Evolutionary conservation across 768 basidiomycete genomes (phyloP).

Genomic region (Strobilomyces echinocephalus): DNA sequence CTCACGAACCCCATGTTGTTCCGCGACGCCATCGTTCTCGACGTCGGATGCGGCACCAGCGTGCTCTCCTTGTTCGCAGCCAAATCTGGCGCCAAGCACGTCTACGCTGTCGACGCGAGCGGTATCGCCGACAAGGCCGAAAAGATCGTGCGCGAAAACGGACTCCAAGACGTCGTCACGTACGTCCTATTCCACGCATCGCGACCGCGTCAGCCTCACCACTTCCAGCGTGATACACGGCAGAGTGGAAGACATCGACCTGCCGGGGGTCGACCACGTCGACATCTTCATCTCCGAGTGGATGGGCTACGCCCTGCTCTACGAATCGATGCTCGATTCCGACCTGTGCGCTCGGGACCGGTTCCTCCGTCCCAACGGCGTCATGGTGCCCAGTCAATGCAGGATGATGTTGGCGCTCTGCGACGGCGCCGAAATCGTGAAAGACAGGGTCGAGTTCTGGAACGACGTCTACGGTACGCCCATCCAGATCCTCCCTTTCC

Average conservation of each 20-base stretch:
- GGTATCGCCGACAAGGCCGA: slow-evolving; percentile 73
- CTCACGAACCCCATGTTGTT: slow-evolving; percentile 77
- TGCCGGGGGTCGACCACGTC: slow-evolving; percentile 64
- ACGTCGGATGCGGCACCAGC: slow-evolving; percentile 95
- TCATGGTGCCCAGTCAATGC: slow-evolving; percentile 90
- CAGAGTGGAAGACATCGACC: slow-evolving; percentile 88
- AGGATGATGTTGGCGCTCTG: slow-evolving; percentile 81
- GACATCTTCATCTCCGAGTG: slow-evolving; percentile 97
- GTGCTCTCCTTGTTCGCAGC: slow-evolving; percentile 91
- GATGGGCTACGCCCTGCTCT: slow-evolving; percentile 92
- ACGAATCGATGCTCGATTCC: slow-evolving; percentile 97
- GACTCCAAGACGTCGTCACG: slow-evolving; percentile 67
- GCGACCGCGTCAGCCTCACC: neutral
- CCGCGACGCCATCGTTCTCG: slow-evolving; percentile 81
- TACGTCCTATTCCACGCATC: slow-evolving; percentile 23
- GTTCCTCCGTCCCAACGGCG: slow-evolving; percentile 64
- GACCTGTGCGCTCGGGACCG: slow-evolving; percentile 85
- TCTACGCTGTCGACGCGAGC: slow-evolving; percentile 90
- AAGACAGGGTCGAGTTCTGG: slow-evolving; percentile 89
- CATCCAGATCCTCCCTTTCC: neutral
- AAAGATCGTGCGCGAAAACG: slow-evolving; percentile 75
- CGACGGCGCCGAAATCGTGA: slow-evolving; percentile 67
- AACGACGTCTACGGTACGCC: slow-evolving; percentile 78
- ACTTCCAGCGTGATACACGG: slow-evolving; percentile 68
- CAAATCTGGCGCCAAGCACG: slow-evolving; percentile 80